These are phyloP conservation scores for Alternaria dauci DNA, from an alignment of 2,329 filamentous ascomycete species.

Conservation along the genomic window DNA sequence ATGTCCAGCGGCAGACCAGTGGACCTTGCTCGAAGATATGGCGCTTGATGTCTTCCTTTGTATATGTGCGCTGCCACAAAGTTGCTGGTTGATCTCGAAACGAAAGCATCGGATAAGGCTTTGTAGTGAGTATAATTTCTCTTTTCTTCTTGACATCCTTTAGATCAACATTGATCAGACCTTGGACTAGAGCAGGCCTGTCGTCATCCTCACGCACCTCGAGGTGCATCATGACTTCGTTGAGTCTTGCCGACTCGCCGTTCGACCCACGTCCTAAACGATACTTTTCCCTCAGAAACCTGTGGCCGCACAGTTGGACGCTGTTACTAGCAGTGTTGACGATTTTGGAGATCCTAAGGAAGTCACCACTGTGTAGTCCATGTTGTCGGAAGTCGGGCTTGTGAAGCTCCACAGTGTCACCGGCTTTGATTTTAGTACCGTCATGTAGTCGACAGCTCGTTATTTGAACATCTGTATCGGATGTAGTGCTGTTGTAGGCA, in stretches of 20 bases:
- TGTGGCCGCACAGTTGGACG: constrained; percentile 29
- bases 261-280: constrained; percentile 27
- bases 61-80: not conserved
- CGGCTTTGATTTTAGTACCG: not conserved
- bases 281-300: constrained; percentile 29
- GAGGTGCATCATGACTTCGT: constrained; percentile 18
- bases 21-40: constrained; percentile 12
- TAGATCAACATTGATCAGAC: not conserved
- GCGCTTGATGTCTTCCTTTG: not conserved
- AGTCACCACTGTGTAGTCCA: constrained; percentile 30
- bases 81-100: not conserved
- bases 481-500: no score
- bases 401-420: constrained; percentile 29
- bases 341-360: constrained; percentile 31
- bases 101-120: constrained; percentile 7
- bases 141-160: not conserved
- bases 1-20: not conserved
- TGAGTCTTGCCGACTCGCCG: constrained; percentile 23
- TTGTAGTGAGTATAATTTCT: not conserved
- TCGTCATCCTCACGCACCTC: constrained; percentile 8
- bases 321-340: constrained; percentile 25
- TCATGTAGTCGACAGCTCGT: not conserved
- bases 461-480: not conserved
- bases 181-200: not conserved
- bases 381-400: constrained; percentile 2